These are phyloP conservation scores for Penicillium argentinense DNA, from an alignment of 495 filamentous ascomycete species.

Conservation along the genomic window DNA sequence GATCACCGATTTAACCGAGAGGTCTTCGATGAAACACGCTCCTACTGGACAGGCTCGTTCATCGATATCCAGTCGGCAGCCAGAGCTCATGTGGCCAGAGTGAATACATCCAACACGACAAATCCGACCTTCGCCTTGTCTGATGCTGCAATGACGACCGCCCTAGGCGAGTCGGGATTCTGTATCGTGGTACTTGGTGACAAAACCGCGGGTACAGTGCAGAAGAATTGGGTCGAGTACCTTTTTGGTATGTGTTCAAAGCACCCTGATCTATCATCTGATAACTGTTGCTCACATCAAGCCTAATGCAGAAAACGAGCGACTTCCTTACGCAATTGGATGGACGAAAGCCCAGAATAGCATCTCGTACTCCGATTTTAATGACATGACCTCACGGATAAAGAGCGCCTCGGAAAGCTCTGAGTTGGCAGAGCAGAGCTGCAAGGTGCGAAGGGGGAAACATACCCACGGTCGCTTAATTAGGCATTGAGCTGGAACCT, in stretches of 20 bases:
- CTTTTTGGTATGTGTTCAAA: neutral
- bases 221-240: neutral
- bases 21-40: neutral
- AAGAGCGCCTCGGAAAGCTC: neutral
- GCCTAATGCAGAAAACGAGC: neutral
- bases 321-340: neutral
- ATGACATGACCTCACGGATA: neutral
- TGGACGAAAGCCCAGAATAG: neutral
- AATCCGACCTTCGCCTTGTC: neutral
- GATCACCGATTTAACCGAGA: neutral
- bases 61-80: neutral
- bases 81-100: neutral
- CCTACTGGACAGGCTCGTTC: neutral
- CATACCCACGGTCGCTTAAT: too few species aligned
- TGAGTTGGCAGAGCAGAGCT: neutral
- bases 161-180: neutral
- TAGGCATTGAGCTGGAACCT: too few species aligned
- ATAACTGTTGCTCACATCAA: neutral
- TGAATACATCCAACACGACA: neutral
- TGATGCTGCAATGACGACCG: neutral
- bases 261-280: neutral
- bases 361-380: neutral
- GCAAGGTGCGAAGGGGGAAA: too few species aligned
- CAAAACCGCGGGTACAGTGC: neutral
- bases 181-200: neutral